Evolutionary conservation across 23 red algal species (phyloP).

Genomic region (Gracilaria domingensis): DNA sequence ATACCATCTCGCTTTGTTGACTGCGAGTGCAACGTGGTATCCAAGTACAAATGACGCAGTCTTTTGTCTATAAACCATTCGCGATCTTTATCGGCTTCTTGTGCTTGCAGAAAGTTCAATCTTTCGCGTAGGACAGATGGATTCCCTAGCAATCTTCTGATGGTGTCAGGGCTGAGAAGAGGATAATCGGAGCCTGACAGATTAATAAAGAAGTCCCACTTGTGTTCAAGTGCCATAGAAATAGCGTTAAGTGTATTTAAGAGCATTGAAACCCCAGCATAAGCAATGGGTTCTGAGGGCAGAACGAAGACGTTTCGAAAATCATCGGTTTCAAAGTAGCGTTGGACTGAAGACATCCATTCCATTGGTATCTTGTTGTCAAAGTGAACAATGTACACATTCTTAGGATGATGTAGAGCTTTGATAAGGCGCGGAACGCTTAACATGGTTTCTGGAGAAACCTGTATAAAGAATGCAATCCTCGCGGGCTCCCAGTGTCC

Average conservation of each 20-base stretch:
- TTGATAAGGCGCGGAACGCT: conserved; percentile 48
- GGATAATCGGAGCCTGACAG: conserved; percentile 76
- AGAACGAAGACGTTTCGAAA: conserved; percentile 69
- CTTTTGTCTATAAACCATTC: conserved; percentile 49
- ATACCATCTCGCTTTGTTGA: conserved; percentile 24
- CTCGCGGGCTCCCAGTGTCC: conserved; percentile 7
- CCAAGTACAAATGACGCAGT: conserved; percentile 39
- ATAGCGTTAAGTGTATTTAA: conserved; percentile 79
- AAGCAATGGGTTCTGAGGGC: conserved; percentile 68
- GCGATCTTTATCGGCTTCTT: conserved; percentile 44
- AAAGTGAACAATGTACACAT: conserved; percentile 83
- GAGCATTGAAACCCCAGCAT: conserved; percentile 79
- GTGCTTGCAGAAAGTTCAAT: conserved; percentile 73
- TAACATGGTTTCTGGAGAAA: conserved; percentile 31
- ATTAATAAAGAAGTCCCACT: conserved; percentile 84
- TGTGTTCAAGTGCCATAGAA: conserved; percentile 24
- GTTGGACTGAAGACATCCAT: conserved; percentile 11
- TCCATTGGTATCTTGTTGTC: conserved; percentile 62
- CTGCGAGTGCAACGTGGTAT: conserved; percentile 42
- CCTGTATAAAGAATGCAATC: conserved; percentile 75
- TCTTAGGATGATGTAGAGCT: conserved; percentile 57
- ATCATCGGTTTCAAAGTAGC: conserved; percentile 1
- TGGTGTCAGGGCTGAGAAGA: conserved; percentile 29
- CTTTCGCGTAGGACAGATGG: conserved; percentile 4
- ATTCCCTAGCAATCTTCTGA: conserved; percentile 36